Base-by-base conservation (phyloP, 139 green algal genomes). In the Prasinococcaceae sp. region DNA sequence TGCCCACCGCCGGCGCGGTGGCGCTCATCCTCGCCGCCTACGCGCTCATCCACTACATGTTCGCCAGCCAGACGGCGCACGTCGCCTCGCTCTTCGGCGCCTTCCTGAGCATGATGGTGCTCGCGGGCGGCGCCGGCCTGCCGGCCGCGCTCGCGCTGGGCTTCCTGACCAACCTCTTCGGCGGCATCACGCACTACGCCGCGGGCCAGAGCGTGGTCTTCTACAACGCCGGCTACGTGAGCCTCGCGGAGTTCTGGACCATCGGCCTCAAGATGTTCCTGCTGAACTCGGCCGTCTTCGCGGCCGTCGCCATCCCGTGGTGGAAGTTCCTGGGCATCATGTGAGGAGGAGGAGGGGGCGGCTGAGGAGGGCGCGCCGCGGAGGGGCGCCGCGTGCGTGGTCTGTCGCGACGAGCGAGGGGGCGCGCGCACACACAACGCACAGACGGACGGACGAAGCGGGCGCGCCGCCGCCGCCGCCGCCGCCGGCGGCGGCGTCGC, bases 31-130 rank as follows among this genome's bases (percentile, higher is more conserved):
- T 86, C 64, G 50, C 63, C 23, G 68, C 66, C 22, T 98, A 93
- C 78, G 96, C 90, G 56, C 14, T 40, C 29, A 62, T 94, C 45
- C 90, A 96, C 79, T 98, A 98, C 77, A 77, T 96, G 58, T 96
- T 96, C 65, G 86, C 88, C 42, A 76, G 54, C 35, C 89, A 96
- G 68, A 96, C 87, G 4, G 88, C 89, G 12, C 90, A 96, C 60
- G 84, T 96, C 50, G 85, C 82, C 4, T 88, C 90, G 9, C 73
- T 98, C 2, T 95, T 89, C 68, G 67, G 75, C 1, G 89, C 87
- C 22, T 98, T 98, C 68, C 72, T 90, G 53, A 80, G 84, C 20
- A 92, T 96, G 74, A 90, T 93, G 77, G 61, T 95, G 0, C 65
- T 75, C 1, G 74, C 81, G 74, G 83, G 87, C 42, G 82, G 90